Evolutionary conservation across 495 filamentous ascomycete genomes (phyloP), one percentile per base, ranked within the genome.

Genomic region (Elasticomyces elasticus): DNA sequence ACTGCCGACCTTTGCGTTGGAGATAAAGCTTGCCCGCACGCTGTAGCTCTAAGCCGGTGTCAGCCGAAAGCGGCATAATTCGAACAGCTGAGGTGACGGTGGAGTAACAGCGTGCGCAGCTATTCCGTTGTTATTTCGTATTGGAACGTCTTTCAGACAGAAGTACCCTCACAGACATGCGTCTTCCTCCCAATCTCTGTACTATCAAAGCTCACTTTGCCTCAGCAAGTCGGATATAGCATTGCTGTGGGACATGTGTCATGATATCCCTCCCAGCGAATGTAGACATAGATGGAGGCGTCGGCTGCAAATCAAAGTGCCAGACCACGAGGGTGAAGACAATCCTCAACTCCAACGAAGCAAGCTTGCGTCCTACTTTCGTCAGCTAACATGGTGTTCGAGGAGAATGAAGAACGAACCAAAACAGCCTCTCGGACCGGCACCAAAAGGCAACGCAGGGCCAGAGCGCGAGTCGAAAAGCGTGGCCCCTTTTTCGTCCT

Each of bases 341-440:
- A 5, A 58, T 20, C 24, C 26, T 51, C 25, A 52, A 13, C 28
- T 58, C 48, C 20, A 52, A 25, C 22, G 40, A 58, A 13, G 49
- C 55, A 4, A 58, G 38, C 27, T 40, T 52, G 19, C 41, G 22
- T 6, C 55, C 54, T 48, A 23, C 17, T 46, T 11, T 35, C 19
- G 28, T 15, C 19, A 31, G 17, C 22, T 31, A 17, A 54, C 9
- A 19, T 9, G 12, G 12, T 25, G 43, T 24, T 22, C 15, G 25
- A 35, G 1, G 19, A 55, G 24, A n/a, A 38, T 17, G 7, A 11
- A 28, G 12, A 9, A 33, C 54, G 12, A 26, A 27, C 46, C 55
- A 24, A 49, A 59, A 33, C 56, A 59, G 25, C 42, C 56, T 1
- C 56, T n/a, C 12, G 51, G 51, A 6, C 56, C 56, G 12, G 26